Evolutionary conservation across 2,329 filamentous ascomycete species (phyloP).

Genomic region (Sordariomycetes sp.): DNA sequence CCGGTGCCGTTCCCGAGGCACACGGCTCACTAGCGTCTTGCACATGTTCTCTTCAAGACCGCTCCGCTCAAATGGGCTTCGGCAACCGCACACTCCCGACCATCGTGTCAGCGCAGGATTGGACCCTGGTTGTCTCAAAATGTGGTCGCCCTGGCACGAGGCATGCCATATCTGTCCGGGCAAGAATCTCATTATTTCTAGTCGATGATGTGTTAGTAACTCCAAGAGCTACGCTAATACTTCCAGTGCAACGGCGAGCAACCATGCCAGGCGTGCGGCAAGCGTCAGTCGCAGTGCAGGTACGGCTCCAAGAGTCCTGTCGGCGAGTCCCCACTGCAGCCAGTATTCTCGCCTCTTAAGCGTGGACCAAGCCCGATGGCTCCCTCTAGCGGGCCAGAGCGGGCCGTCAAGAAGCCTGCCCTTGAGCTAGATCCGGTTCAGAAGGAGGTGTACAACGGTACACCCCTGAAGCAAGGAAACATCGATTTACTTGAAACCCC

Average conservation of each 20-base stretch:
- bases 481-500: neutral
- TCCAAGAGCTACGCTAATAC: neutral
- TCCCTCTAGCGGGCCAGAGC: neutral
- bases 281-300: conserved; percentile 30
- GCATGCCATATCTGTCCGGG: no score
- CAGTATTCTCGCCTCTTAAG: neutral
- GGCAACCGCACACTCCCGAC: neutral
- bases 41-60: neutral
- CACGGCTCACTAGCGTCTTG: neutral
- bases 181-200: neutral
- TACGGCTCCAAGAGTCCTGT: conserved; percentile 18
- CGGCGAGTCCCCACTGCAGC: neutral
- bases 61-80: neutral
- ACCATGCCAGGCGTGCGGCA: conserved; percentile 45
- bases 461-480: neutral
- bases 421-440: neutral
- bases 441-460: neutral
- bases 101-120: neutral
- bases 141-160: neutral
- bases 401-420: neutral
- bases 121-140: neutral
- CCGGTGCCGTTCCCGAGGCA: neutral
- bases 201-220: no score
- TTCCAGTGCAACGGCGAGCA: conserved; percentile 42
- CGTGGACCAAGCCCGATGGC: neutral